A percentile compares a stretch with the other conserved stretches of the same genome.
These are phyloP conservation scores for Clonostachys chloroleuca DNA, from an alignment of 2,329 filamentous ascomycete genomes.

Conservation along the genomic window DNA sequence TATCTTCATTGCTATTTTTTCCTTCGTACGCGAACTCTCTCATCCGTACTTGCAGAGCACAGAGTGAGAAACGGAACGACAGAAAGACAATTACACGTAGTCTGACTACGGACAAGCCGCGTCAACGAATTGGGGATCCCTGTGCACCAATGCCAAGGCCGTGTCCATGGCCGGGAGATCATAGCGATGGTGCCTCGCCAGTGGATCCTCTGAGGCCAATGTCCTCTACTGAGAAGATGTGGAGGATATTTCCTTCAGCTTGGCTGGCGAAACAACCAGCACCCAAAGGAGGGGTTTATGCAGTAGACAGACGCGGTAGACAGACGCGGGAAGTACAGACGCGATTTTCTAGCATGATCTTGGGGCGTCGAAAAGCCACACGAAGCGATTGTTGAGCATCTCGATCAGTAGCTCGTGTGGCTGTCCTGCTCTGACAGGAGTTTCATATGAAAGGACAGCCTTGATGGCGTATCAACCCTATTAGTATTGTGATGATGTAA, in stretches of 20 bases:
- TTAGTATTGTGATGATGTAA: too few relatives aligned
- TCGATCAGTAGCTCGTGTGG: too few relatives aligned
- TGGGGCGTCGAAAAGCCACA: background rate
- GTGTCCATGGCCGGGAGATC: background rate
- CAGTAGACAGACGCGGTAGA: background rate
- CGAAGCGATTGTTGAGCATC: too few relatives aligned
- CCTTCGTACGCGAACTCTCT: too few relatives aligned
- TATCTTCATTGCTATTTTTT: background rate
- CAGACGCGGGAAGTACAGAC: background rate
- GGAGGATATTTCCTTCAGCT: background rate
- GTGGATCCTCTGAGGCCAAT: background rate
- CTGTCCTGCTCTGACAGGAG: too few relatives aligned
- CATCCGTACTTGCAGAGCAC: background rate
- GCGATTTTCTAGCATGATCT: background rate
- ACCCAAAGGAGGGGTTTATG: background rate
- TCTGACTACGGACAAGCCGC: background rate
- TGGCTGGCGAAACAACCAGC: background rate
- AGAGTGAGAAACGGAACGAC: background rate
- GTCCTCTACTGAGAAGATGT: background rate
- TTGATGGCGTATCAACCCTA: too few relatives aligned
- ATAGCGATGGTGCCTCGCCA: background rate
- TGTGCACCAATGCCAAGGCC: background rate
- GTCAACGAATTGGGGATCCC: background rate
- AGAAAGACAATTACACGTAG: background rate
- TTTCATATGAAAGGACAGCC: too few relatives aligned